phyloP scores from a whole-genome alignment of 257 asterid genomes.

The Penstemon eatonii region DNA sequence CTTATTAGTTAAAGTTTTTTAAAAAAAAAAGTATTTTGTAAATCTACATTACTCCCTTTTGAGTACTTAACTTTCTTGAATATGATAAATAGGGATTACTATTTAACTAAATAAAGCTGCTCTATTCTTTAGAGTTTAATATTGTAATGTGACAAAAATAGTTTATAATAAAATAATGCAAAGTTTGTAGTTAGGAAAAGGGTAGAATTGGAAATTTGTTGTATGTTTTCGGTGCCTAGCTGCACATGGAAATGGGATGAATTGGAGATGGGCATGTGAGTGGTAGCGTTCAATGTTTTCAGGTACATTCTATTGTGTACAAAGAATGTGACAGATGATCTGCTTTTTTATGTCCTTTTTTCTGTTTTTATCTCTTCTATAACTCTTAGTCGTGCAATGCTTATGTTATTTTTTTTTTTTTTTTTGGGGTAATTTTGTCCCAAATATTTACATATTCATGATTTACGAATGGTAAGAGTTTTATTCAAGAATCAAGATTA shows the following conservation, averaged over 20 bases:
- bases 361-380: conserved; percentile 20
- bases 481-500: too few species aligned
- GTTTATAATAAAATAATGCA: neutral
- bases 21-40: conserved; percentile 31
- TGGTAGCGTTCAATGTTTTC: conserved; percentile 41
- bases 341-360: conserved; percentile 33
- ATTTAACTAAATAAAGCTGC: conserved; percentile 6
- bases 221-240: conserved; percentile 21
- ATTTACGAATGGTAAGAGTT: too few species aligned
- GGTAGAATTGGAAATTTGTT: neutral
- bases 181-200: conserved; percentile 12
- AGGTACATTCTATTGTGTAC: conserved; percentile 15
- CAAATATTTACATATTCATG: neutral
- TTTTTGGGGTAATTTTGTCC: neutral
- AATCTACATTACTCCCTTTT: conserved; percentile 30
- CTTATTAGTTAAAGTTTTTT: conserved; percentile 10
- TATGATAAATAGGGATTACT: neutral
- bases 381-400: conserved; percentile 26
- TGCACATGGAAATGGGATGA: conserved; percentile 62
- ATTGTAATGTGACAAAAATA: neutral
- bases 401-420: conserved; percentile 9
- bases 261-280: conserved; percentile 49
- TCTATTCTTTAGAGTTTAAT: neutral
- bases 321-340: conserved; percentile 41
- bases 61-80: conserved; percentile 30